Evolutionary conservation across 2,329 filamentous ascomycete species (phyloP), one percentile per base, ranked within the genome.

Genomic region (Fusarium luffae): DNA sequence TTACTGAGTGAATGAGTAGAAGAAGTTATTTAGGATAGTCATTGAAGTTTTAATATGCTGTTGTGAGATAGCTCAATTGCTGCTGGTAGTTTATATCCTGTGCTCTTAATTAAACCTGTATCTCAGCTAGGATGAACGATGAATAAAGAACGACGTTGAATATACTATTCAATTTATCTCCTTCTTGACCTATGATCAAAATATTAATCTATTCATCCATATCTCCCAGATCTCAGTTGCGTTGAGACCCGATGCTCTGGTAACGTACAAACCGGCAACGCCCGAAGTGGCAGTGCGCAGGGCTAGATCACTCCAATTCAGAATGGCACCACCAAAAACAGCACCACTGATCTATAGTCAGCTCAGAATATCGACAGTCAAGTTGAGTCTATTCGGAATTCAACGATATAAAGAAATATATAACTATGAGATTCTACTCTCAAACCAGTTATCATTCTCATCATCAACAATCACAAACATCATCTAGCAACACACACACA

Each of bases 311-410:
- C 46, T 28, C 43, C 28, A 49, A 50, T 18, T 50, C 12, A 25
- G 7, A 46, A 66, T 75, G 69, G 66, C 72, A 65, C 73, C 73
- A 75, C 71, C 54, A 55, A 57, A 66, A 69, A 65, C 59, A 54
- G 44, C 40, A 65, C 59, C 63, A 51, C 9, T n/a, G 34, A 37
- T 37, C 11, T 19, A 51, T 56, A 58, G 54, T 47, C 62, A 50
- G 59, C 58, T 75, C 69, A 69, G 65, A 72, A 61, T 66, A 71
- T 71, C 62, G 63, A 69, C 66, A 69, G 52, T 59, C 72, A 62
- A 75, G 55, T 12, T 5, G 18, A 41, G 47, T 14, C 10, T n/a
- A 52, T 23, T 59, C 72, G 59, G 54, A 59, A 60, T 32, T 60
- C 49, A 18, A 59, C 32, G 28, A 54, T 61, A 41, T 49, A 23